Evolutionary conservation across 495 filamentous ascomycete genomes (phyloP).

Genomic region (Parathielavia appendiculata): DNA sequence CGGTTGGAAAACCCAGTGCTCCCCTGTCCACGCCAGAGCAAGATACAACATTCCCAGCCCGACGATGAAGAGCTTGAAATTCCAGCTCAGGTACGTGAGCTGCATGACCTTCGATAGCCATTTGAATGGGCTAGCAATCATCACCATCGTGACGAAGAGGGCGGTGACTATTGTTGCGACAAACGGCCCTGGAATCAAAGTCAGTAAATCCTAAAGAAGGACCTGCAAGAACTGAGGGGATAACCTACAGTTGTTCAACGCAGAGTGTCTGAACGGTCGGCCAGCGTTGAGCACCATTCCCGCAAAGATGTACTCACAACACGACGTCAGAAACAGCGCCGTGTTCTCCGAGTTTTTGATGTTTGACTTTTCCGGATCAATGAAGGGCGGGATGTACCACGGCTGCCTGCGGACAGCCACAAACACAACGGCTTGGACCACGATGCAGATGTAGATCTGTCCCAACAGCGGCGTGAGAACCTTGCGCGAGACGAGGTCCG

Average conservation of each 20-base stretch:
- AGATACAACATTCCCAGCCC: conserved; percentile 64
- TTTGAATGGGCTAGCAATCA: conserved; percentile 66
- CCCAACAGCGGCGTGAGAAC: conserved; percentile 85
- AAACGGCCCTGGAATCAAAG: conserved; percentile 60
- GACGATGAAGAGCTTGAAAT: conserved; percentile 68
- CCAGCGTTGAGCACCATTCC: conserved; percentile 87
- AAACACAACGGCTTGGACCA: conserved; percentile 72
- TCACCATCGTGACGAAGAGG: conserved; percentile 61
- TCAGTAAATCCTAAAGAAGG: not conserved
- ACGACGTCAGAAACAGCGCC: conserved; percentile 78
- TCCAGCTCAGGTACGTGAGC: conserved; percentile 64
- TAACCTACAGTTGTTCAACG: conserved; percentile 68
- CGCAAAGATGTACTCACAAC: conserved; percentile 88
- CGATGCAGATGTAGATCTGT: conserved; percentile 75
- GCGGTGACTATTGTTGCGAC: conserved; percentile 68
- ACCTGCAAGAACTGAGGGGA: conserved; percentile 9
- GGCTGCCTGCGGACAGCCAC: conserved; percentile 64
- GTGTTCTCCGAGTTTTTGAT: conserved; percentile 90
- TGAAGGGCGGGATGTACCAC: conserved; percentile 79
- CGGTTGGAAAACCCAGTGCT: conserved; percentile 62
- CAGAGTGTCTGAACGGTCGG: conserved; percentile 76
- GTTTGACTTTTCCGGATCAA: conserved; percentile 72
- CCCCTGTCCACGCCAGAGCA: conserved; percentile 59
- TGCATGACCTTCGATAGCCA: conserved; percentile 76
- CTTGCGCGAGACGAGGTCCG: conserved; percentile 88